Percentiles rank a stretch among this genome's conserved stretches.
Evolutionary conservation across 2,329 filamentous ascomycete species (phyloP).

Genomic region (Blastomyces gilchristii): DNA sequence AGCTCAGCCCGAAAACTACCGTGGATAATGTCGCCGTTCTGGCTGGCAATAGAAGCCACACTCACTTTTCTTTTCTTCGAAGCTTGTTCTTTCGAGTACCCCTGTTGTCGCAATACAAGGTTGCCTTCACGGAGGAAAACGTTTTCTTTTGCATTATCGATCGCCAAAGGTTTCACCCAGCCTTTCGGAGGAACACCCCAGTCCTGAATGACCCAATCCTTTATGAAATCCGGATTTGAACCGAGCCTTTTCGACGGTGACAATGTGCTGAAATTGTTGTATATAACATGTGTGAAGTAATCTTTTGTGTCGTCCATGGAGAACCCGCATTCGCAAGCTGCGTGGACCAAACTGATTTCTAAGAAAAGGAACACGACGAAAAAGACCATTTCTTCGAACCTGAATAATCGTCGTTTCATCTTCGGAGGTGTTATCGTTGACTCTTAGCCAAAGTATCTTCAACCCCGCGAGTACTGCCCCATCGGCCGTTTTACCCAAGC

Average conservation of each 20-base stretch:
- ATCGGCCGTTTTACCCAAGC: background rate
- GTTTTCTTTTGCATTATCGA: conserved; percentile 20
- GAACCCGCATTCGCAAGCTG: conserved; percentile 17
- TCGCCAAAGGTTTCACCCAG: conserved; percentile 18
- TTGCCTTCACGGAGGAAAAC: conserved; percentile 20
- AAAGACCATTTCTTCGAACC: background rate
- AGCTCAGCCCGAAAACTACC: conserved; percentile 22
- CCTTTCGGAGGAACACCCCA: conserved; percentile 19
- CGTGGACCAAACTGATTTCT: conserved; percentile 2
- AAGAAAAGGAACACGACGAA: background rate
- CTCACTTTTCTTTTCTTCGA: conserved; percentile 17
- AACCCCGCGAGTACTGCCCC: background rate
- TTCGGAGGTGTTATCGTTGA: background rate
- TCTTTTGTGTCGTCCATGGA: conserved; percentile 15
- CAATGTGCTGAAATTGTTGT: conserved; percentile 20
- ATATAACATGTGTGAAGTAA: conserved; percentile 21
- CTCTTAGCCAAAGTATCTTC: background rate
- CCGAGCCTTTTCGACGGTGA: conserved; percentile 15
- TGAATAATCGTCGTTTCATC: background rate
- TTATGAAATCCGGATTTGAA: conserved; percentile 16
- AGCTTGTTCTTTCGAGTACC: conserved; percentile 17
- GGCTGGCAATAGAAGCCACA: conserved; percentile 21
- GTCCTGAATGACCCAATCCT: conserved; percentile 22
- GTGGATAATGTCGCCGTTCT: conserved; percentile 18
- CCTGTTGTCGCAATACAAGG: conserved; percentile 20